These are phyloP conservation scores for Stenogyne calaminthoides DNA, from an alignment of 305 asterid genomes.

Conservation along the genomic window DNA sequence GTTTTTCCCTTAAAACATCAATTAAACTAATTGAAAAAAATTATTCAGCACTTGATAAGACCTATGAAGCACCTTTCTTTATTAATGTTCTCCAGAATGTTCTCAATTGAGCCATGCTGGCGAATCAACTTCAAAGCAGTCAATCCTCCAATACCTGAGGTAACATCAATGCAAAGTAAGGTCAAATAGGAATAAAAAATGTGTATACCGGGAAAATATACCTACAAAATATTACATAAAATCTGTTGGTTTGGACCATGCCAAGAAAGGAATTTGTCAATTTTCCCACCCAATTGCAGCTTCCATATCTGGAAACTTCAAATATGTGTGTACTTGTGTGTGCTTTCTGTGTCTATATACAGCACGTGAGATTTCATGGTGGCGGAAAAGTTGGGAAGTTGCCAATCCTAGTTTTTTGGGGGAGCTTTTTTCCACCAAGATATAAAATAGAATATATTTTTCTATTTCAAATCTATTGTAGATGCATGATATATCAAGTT, in stretches of 20 bases:
- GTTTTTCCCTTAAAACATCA: background rate
- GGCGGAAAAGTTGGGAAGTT: background rate
- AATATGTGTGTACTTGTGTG: no score
- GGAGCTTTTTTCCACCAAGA: no score
- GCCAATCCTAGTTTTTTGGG: background rate
- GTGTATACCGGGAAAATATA: background rate
- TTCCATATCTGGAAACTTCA: background rate
- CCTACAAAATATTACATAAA: background rate
- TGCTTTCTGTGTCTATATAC: background rate
- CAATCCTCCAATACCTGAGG: conserved; percentile 87
- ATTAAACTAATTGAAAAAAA: conserved; percentile 6
- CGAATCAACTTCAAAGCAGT: conserved; percentile 96
- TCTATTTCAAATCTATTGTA: no score
- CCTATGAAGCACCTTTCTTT: conserved; percentile 71
- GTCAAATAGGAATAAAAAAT: background rate
- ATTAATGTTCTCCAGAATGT: conserved; percentile 80
- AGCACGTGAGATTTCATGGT: background rate
- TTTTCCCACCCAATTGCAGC: background rate
- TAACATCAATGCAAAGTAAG: background rate
- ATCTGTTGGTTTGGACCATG: background rate
- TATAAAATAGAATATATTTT: background rate
- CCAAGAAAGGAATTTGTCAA: background rate
- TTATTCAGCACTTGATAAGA: conserved; percentile 15
- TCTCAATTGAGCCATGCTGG: conserved; percentile 90
- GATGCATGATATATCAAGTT: no score